Evolutionary conservation across 192 early-diverging fungal species (phyloP).

Genomic region (Umbelopsis vinacea): DNA sequence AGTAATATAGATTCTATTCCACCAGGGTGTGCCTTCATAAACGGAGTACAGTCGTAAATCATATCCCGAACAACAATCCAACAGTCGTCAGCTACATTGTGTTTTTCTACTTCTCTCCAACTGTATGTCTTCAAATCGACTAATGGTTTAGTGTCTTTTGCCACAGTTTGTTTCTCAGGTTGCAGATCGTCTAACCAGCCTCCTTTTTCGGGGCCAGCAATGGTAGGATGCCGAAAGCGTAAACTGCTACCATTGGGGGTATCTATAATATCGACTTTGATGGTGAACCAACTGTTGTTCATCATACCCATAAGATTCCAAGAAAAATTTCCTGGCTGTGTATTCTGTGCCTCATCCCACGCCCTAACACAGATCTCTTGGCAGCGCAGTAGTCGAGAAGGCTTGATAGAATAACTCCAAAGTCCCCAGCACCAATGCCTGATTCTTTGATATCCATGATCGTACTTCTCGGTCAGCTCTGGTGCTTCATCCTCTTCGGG

Average conservation of each 20-base stretch:
- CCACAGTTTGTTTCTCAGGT: conserved; percentile 16
- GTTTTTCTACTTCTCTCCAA: conserved; percentile 66
- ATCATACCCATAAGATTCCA: conserved; percentile 84
- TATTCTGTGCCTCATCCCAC: conserved; percentile 64
- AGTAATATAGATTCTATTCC: conserved; percentile 87
- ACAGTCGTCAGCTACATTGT: conserved; percentile 67
- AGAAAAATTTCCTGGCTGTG: conserved; percentile 59
- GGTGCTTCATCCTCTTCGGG: conserved; percentile 32
- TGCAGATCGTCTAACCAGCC: conserved; percentile 59
- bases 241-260: conserved; percentile 23
- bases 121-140: conserved; percentile 48
- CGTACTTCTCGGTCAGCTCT: conserved; percentile 28
- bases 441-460: conserved; percentile 37
- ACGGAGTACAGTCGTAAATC: conserved; percentile 72
- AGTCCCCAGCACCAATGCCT: conserved; percentile 69
- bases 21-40: conserved; percentile 83
- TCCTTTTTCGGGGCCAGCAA: conserved; percentile 29
- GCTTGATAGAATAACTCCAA: conserved; percentile 52
- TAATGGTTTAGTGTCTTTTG: background rate
- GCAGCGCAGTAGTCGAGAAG: conserved; percentile 39
- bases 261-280: conserved; percentile 46
- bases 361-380: conserved; percentile 62
- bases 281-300: conserved; percentile 67
- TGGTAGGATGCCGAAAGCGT: conserved; percentile 59
- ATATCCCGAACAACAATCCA: conserved; percentile 76